These are phyloP conservation scores for Verticillium alfalfae DNA, from an alignment of 2,329 filamentous ascomycete species.

Conservation along the genomic window DNA sequence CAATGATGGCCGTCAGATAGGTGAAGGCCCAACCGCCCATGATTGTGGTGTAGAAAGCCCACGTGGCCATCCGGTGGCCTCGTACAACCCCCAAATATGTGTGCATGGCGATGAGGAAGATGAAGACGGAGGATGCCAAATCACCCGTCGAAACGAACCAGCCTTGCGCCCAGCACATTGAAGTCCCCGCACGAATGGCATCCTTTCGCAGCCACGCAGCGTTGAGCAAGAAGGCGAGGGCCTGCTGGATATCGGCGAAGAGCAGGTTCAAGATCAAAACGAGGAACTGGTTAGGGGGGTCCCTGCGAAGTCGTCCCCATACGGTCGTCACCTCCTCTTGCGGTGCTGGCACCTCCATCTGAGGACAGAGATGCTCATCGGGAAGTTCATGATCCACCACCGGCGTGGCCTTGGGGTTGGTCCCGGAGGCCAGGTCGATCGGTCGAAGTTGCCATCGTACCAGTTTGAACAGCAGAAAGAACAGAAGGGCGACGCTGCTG, in stretches of 20 bases:
- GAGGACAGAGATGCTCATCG: conserved; percentile 14
- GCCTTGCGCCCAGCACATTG: conserved; percentile 59
- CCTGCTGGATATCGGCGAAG: conserved; percentile 62
- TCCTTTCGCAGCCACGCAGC: conserved; percentile 50
- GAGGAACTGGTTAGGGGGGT: conserved; percentile 59
- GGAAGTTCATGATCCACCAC: conserved; percentile 14
- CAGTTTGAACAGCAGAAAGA: conserved; percentile 28
- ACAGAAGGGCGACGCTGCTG: conserved; percentile 22
- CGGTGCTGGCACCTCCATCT: conserved; percentile 8
- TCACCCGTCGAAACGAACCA: conserved; percentile 64
- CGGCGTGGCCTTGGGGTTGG: conserved; percentile 23
- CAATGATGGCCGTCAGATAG: conserved; percentile 50
- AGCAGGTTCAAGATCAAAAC: conserved; percentile 66
- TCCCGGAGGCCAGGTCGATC: conserved; percentile 19
- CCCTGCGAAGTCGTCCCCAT: conserved; percentile 17
- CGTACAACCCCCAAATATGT: conserved; percentile 60
- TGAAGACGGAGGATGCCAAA: conserved; percentile 61
- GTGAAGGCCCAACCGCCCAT: conserved; percentile 51
- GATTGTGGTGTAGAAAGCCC: conserved; percentile 43
- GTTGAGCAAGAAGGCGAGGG: conserved; percentile 58
- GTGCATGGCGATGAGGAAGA: conserved; percentile 59
- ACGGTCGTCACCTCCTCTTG: conserved; percentile 5
- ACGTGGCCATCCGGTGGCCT: conserved; percentile 44
- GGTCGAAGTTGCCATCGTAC: conserved; percentile 23
- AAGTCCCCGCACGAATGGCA: conserved; percentile 45